Evolutionary conservation across 805 yeast genomes (phyloP).

Genomic region (Saccharomycopsis microspora): DNA sequence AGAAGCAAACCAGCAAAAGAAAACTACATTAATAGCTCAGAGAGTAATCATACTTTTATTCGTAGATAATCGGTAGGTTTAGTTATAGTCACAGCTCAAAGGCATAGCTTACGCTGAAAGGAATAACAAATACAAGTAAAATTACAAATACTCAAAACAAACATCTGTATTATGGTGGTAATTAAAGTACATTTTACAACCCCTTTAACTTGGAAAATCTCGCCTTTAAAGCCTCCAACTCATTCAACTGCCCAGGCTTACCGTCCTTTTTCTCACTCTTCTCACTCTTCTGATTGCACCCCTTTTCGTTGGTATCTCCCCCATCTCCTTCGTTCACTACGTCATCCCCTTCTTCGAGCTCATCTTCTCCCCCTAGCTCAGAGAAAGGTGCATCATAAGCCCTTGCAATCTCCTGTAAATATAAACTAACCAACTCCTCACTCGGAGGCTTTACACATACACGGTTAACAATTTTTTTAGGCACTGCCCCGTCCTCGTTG

Average conservation of each 20-base stretch:
- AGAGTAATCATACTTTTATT: too few relatives aligned
- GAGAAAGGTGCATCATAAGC: constrained; percentile 72
- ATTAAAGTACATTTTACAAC: background rate
- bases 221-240: constrained; percentile 53
- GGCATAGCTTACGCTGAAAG: too few relatives aligned
- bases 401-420: constrained; percentile 68
- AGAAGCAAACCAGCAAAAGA: too few relatives aligned
- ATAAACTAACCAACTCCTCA: constrained; percentile 51
- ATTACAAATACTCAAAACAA: too few relatives aligned
- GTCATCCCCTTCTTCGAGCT: constrained; percentile 18
- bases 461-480: constrained; percentile 52
- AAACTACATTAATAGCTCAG: too few relatives aligned
- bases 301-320: constrained; percentile 4
- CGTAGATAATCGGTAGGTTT: too few relatives aligned
- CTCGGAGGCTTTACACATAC: constrained; percentile 61
- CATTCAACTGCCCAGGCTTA: constrained; percentile 21
- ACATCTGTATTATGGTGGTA: background rate
- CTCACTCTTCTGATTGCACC: background rate
- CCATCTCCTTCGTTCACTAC: constrained; percentile 25
- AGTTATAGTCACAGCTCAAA: too few relatives aligned
- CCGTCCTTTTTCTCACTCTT: background rate
- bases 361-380: constrained; percentile 29
- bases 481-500: constrained; percentile 41
- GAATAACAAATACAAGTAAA: too few relatives aligned
- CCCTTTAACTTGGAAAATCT: constrained; percentile 67